phyloP scores from a whole-genome alignment of 73 alveolate genomes.

The Tetrahymena thermophila region DNA sequence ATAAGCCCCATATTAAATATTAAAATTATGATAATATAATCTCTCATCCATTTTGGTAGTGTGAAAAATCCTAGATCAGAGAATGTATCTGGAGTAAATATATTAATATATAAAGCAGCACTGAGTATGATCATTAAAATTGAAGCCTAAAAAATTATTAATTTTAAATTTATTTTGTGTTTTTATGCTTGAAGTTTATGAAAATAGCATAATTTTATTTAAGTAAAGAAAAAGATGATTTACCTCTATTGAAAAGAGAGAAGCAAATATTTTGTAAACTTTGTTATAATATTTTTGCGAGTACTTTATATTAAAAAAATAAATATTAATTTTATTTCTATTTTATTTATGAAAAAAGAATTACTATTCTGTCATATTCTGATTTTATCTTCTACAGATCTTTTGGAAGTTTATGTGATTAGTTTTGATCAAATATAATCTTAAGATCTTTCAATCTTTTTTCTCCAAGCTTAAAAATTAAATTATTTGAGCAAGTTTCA shows the following conservation, averaged over 20 bases:
- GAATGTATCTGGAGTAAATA: background rate
- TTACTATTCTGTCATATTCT: background rate
- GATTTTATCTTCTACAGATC: background rate
- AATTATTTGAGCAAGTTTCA: background rate
- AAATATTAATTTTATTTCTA: background rate
- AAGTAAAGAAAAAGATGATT: background rate
- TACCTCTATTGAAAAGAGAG: background rate
- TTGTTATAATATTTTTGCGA: background rate
- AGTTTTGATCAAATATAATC: background rate
- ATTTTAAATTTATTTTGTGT: no score
- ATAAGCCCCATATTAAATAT: background rate
- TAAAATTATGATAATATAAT: background rate
- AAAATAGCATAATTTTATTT: no score
- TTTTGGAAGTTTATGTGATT: background rate
- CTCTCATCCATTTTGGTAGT: background rate
- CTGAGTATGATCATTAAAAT: background rate
- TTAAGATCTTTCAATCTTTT: background rate
- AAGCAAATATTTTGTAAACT: background rate
- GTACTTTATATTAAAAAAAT: background rate
- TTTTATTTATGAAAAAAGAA: no score
- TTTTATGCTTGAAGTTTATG: no score
- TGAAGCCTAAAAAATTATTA: background rate
- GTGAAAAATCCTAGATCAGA: background rate
- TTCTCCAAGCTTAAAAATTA: background rate
- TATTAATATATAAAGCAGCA: background rate